phyloP scores from a whole-genome alignment of 371 early-diverging fungal genomes.

The Apophysomyces ossiformis region DNA sequence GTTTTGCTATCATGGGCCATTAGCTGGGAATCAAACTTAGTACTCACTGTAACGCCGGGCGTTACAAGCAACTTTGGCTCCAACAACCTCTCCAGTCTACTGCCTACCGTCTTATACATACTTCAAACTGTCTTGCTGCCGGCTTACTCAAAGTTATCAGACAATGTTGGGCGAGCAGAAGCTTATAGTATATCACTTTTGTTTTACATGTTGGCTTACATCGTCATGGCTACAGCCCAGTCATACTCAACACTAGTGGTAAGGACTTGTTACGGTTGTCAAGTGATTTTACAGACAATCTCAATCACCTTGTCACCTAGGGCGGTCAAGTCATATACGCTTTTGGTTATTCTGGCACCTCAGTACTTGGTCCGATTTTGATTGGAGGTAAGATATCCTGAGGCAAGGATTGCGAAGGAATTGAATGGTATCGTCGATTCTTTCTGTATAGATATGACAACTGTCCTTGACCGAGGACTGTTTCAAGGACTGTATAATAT shows the following conservation, averaged over 20 bases:
- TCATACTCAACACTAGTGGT: conserved; percentile 29
- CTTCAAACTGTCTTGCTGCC: conserved; percentile 32
- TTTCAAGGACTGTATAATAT: conserved; percentile 42
- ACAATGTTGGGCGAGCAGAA: conserved; percentile 30
- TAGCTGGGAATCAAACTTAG: conserved; percentile 22
- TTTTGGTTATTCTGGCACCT: conserved; percentile 40
- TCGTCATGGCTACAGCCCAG: conserved; percentile 27
- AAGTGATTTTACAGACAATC: background rate
- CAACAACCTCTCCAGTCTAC: conserved; percentile 23
- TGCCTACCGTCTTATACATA: conserved; percentile 21
- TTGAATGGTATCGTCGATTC: too few relatives aligned
- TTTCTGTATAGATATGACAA: conserved; percentile 34
- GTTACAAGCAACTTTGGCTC: conserved; percentile 9
- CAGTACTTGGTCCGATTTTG: conserved; percentile 39
- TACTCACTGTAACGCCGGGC: conserved; percentile 13
- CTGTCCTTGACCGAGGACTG: conserved; percentile 37
- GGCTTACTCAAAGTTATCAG: conserved; percentile 35
- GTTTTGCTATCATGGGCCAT: conserved; percentile 31
- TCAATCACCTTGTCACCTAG: conserved; percentile 14
- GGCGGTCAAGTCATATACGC: conserved; percentile 43
- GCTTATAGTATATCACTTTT: conserved; percentile 22
- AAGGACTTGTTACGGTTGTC: background rate
- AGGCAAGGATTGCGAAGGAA: too few relatives aligned
- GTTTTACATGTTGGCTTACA: conserved; percentile 23
- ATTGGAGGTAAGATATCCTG: conserved; percentile 35